Base-by-base conservation (phyloP, 768 basidiomycete species). In the Melanogaster broomeanus region DNA sequence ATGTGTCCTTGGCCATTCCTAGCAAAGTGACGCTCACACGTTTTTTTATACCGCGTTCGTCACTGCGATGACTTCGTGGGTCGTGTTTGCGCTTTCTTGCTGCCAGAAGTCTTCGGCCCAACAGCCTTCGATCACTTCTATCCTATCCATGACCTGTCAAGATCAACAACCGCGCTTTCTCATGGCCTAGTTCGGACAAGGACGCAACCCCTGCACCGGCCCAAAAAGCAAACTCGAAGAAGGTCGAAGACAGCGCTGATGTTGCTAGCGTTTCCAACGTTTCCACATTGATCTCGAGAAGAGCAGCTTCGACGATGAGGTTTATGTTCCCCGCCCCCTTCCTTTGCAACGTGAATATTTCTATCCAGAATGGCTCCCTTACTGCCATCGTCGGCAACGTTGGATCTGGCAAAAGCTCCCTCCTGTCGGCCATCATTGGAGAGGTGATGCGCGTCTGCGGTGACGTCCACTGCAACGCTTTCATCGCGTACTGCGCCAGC, bases 401-500 rank as follows among this genome's bases (percentile, higher is more conserved):
- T n/a, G n/a, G n/a, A n/a, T n/a, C n/a, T n/a, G n/a, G n/a, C n/a
- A n/a, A n/a, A n/a, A n/a, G n/a, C n/a, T n/a, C n/a, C n/a, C n/a
- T n/a, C n/a, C n/a, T n/a, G n/a, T n/a, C n/a, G n/a, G n/a, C n/a
- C n/a, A n/a, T n/a, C n/a, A n/a, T n/a, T n/a, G n/a, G n/a, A n/a
- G 63, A 67, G 52, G 65, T 67, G 65, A 27, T 58, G 18, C 54
- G 57, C 39, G 48, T 63, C 25, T 67, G 61, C 38, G 66, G 65
- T 43, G 52, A 65, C 28, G 53, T 63, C 43, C 18, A 33, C 40
- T 57, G 54, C 21, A 47, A 59, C 9, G 66, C 66, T 10, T 62
- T 66, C 10, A 52, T 68, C 44, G 66, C 64, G 25, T 68, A 68
- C 52, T 68, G 64, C 42, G 67, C 66, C 21, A 68, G 53, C 64